Conservation (phyloP, 768 basidiomycete genomes). For the Cystoderma amianthinum region DNA sequence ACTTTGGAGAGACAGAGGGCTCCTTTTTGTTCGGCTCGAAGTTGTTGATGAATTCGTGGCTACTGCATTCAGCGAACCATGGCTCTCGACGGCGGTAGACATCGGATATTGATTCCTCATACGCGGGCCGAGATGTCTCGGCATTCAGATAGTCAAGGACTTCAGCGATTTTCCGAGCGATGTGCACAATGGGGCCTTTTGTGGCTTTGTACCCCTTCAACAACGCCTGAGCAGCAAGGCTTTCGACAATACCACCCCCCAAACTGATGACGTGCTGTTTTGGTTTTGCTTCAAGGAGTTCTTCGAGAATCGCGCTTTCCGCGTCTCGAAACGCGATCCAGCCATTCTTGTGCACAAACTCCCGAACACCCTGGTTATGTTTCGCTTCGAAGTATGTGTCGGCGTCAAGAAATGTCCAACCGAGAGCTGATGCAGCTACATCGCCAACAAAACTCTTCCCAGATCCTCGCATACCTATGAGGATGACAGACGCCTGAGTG, state of each 20-base stretch:
- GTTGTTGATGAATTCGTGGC: slow-evolving; percentile 78
- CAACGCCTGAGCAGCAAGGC: slow-evolving; percentile 61
- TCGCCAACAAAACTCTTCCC: slow-evolving; percentile 89
- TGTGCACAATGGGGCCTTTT: slow-evolving; percentile 75
- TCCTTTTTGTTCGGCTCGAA: slow-evolving; percentile 27
- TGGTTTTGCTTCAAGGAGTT: slow-evolving; percentile 54
- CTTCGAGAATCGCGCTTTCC: slow-evolving; percentile 63
- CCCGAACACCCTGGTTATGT: slow-evolving; percentile 52
- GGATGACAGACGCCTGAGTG: slow-evolving; percentile 53
- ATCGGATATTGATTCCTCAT: slow-evolving; percentile 79
- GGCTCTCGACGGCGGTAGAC: slow-evolving; percentile 81
- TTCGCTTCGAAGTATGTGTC: slow-evolving; percentile 71
- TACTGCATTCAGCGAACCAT: slow-evolving; percentile 81
- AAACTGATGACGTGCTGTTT: slow-evolving; percentile 76
- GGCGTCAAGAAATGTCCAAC: slow-evolving; percentile 75
- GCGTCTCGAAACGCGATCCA: slow-evolving; percentile 88
- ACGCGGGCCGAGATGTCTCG: slow-evolving; percentile 79
- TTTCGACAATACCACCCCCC: slow-evolving; percentile 94
- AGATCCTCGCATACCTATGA: slow-evolving; percentile 95
- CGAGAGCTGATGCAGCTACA: slow-evolving; percentile 66
- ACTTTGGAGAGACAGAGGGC: slow-evolving; percentile 13
- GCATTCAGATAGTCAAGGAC: slow-evolving; percentile 74
- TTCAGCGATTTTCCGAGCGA: slow-evolving; percentile 74
- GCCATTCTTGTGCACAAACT: slow-evolving; percentile 76
- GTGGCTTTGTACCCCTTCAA: slow-evolving; percentile 57